Base-by-base conservation (phyloP, 768 basidiomycete species). In the Lactarius sp. region DNA sequence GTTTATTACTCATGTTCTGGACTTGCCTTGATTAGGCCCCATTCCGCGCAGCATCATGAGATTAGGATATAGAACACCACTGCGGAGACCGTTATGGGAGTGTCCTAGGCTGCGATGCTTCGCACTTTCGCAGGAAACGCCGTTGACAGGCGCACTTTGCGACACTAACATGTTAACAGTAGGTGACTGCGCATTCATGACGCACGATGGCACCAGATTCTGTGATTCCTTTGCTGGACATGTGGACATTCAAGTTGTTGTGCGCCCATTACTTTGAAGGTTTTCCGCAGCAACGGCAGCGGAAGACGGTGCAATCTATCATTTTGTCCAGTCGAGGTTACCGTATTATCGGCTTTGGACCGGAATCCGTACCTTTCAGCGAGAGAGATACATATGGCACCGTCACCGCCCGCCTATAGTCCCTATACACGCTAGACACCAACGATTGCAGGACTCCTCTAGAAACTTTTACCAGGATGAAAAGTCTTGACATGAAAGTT, bases 281-380 rank as follows among this genome's bases (percentile, higher is more conserved):
- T 39, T 50, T 37, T 50, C 59, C 59, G 59, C 52, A 60, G 59
- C 12, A 16, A 20, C 52, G 37, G 59, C 2, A 14, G 13, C 8
- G 12, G 20, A 39, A 3, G 20, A 4, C 36, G 12, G 39, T 13
- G 2, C 6, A 10, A 18, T 8, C n/a, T 13, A 13, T n/a, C 39
- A 13, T 33, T 33, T 12, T 18, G 9, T n/a, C 37, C 5, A 3
- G 49, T 42, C 58, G 6, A 20, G 27, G 3, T 27, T 9, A 6
- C 10, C 7, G 13, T 20, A 47, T 47, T 47, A 47, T 22, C 13
- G 20, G 10, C 20, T 3, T 10, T 18, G 0, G 22, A 27, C 33
- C 16, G 37, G 42, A 2, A 27, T 2, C 6, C 22, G 33, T 39
- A 41, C 10, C 14, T 36, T 33, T 16, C 46, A n/a, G 41, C 4